Evolutionary conservation across 2,329 filamentous ascomycete species (phyloP), one percentile per base, ranked within the genome.

Genomic region (Ascochyta pisi): DNA sequence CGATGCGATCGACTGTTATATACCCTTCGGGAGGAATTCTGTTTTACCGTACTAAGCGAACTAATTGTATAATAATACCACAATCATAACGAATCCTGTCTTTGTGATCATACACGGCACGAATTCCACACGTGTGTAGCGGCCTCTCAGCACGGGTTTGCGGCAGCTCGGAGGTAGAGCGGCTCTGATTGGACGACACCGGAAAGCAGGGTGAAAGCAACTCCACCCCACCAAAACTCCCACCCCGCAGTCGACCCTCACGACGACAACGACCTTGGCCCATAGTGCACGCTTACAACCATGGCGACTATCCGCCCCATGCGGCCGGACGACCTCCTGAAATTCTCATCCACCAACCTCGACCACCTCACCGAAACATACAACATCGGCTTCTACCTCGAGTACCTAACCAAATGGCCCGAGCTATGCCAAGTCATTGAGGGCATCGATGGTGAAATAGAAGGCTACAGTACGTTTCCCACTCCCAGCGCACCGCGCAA

Each of bases 281-380:
- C 46, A 42, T 37, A 23, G 13, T 38, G 33, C 26, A 38, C 15
- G 16, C 23, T 13, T 4, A n/a, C 53, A 22, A 60, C 23, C 23
- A 96, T 96, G 92, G 89, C 89, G 51, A 90, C 89, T 50, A 90
- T 98, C 71, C 89, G 93, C 48, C 87, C 90, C 65, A 96, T 98
- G 73, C 65, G 62, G 19, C 62, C 64, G 8, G 57, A 62, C 5
- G 95, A 99, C 76, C 83, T 98, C 60, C 87, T 96, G 78, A 89
- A 88, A 65, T 89, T 98, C 77, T 96, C 96, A 65, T 88, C 92
- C 63, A 96, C 93, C 78, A 99, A 99, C 74, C 88, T 99, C 60
- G 95, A 99, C 73, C 91, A 91, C 37, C 83, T 97, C 60, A 98
- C 95, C n/a, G 95, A 99, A 80, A 98, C 96, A 53, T 99, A 98